Percentiles rank a stretch among this genome's conserved stretches.
phyloP scores from a whole-genome alignment of 2,329 filamentous ascomycete genomes.

The Endoconidiophora laricicola region DNA sequence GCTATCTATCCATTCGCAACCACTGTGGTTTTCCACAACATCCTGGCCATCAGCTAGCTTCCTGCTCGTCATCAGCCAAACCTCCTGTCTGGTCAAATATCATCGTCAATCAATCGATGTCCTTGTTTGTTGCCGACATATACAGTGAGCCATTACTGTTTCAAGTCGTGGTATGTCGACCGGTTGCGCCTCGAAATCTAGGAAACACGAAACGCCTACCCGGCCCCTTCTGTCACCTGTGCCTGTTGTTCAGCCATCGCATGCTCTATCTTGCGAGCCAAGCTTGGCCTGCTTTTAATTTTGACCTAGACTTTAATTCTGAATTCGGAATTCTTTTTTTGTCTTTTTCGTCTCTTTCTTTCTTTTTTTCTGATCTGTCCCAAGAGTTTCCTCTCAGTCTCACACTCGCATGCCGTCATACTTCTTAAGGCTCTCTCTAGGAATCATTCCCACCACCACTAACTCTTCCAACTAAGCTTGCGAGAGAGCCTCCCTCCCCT shows the following conservation, averaged over 20 bases:
- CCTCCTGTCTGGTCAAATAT: no score
- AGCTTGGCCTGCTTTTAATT: neutral
- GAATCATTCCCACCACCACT: no score
- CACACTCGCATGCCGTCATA: neutral
- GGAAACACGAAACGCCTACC: constrained; percentile 5
- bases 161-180: constrained; percentile 5
- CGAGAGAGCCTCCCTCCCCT: neutral
- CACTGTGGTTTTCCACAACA: no score
- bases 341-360: constrained; percentile 1
- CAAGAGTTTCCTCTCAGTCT: neutral
- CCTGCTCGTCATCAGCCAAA: no score
- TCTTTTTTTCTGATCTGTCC: neutral
- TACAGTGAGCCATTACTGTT: constrained; percentile 4
- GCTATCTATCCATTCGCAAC: no score
- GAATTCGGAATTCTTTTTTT: neutral
- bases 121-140: neutral
- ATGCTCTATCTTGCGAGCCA: neutral
- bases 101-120: no score
- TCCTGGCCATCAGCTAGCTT: no score
- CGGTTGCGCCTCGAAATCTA: constrained; percentile 2
- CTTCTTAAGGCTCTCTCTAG: neutral
- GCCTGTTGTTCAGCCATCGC: neutral
- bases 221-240: neutral
- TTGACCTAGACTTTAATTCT: neutral
- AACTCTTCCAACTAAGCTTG: no score